Base-by-base conservation (phyloP, 352 stramenopile genomes). In the Phytophthora idaei region DNA sequence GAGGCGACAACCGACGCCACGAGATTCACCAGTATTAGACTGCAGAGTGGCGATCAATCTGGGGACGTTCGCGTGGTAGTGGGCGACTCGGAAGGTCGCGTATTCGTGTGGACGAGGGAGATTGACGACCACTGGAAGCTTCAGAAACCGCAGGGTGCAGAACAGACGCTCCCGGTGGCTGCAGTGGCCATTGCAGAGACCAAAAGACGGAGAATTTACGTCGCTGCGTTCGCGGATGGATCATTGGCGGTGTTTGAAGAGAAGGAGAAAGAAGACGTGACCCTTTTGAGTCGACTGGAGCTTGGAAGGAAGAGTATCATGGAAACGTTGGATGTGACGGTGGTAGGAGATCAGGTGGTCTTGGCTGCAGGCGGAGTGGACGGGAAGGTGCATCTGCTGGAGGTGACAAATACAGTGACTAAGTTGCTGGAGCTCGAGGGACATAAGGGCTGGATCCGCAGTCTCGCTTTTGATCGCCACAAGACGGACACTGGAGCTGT, bases 331-430 rank as follows among this genome's bases (percentile, higher is more conserved):
- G 71, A 78, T 5, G 55, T 52, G 1, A 77, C 54, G 0, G 49
- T 68, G 0, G 31, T 85, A 29, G 28, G 37, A 6, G 37, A 58
- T 5, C 54, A 77, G 39, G 75, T 90, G 50, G 53, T 92, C 7
- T 14, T 94, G 2, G 86, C 84, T 1, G 71, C 80, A 1, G 86
- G 84, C 11, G 84, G 86, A n/a, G 83, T 94, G 32, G 84, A 94
- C 45, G 61, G 67, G 52, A 86, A 89, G 48, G 74, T 93, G 29
- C 70, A 92, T 71, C 28, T 94, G 17, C 85, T 87, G 42, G 81
- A 90, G 47, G 41, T 93, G 14, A 55, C 74, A 0, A 36, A 34
- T 9, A 53, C 48, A 12, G 12, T 49, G 11, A 47, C 48, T 0
- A 29, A 25, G 5, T 57, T 90, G 52, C 39, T 90, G 42, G 59